These are phyloP conservation scores for Jatropha multifida DNA, from an alignment of 441 rosid genomes.

Conservation along the genomic window DNA sequence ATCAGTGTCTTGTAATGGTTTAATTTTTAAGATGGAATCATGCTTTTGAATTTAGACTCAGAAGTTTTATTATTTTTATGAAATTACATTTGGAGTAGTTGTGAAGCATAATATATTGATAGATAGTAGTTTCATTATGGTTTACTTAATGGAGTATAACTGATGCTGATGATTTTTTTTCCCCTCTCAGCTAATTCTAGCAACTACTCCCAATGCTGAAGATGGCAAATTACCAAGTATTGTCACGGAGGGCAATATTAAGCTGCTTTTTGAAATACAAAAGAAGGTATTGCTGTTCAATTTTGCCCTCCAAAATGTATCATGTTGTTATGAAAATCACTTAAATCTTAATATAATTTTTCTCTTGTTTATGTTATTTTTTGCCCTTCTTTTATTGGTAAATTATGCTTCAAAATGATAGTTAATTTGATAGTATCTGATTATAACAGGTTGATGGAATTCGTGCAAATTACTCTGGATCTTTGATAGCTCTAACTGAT, in stretches of 20 bases:
- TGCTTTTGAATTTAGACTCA: background rate
- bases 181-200: conserved; percentile 67
- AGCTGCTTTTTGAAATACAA: conserved; percentile 91
- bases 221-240: conserved; percentile 63
- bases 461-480: conserved; percentile 81
- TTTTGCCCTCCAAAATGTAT: background rate
- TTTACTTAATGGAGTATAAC: conserved; percentile 8
- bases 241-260: conserved; percentile 80
- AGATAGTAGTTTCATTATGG: background rate
- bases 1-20: background rate
- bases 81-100: background rate
- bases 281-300: conserved; percentile 60
- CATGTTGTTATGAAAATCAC: background rate
- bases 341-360: background rate
- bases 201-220: conserved; percentile 60
- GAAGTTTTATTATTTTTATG: background rate
- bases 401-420: conserved; percentile 1
- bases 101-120: background rate
- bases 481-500: conserved; percentile 78
- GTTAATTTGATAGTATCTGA: conserved; percentile 14
- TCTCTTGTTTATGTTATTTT: background rate
- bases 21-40: background rate
- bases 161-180: conserved; percentile 30
- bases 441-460: conserved; percentile 78
- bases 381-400: background rate